These are phyloP conservation scores for Toxicodendron radicans DNA, from an alignment of 345 rosid species.

Conservation along the genomic window DNA sequence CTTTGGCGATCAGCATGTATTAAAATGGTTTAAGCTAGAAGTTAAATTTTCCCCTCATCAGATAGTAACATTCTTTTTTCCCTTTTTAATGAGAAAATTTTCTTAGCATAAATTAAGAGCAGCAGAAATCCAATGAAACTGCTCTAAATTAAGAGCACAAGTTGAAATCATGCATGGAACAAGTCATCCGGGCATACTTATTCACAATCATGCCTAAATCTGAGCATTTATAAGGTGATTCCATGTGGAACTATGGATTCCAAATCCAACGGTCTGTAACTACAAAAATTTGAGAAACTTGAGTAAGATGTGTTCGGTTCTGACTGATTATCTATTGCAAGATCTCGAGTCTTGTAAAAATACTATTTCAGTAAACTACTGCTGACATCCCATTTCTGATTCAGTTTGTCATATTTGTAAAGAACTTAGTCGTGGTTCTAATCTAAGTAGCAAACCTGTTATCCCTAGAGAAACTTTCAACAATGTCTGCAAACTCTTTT, in stretches of 20 bases:
- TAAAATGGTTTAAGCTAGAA: conserved; percentile 2
- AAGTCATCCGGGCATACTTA: neutral
- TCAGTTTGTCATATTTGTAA: too few species aligned
- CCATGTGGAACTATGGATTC: too few species aligned
- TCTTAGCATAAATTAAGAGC: conserved; percentile 4
- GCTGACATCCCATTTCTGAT: neutral
- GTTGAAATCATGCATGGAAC: neutral
- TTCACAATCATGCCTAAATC: neutral
- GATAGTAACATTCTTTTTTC: too few species aligned
- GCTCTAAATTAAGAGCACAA: too few species aligned
- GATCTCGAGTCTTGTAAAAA: neutral
- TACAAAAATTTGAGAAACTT: too few species aligned
- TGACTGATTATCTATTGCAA: neutral
- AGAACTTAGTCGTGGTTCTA: neutral
- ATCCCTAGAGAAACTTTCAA: conserved; percentile 6
- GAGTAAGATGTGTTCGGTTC: too few species aligned
- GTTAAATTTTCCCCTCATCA: conserved; percentile 4
- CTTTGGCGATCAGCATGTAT: conserved; percentile 37
- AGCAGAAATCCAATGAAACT: neutral
- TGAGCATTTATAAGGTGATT: neutral
- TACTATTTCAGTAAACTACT: neutral
- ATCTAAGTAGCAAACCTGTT: neutral
- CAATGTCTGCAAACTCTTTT: neutral
- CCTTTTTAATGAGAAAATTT: neutral
- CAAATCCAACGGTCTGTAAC: too few species aligned